Evolutionary conservation across 805 yeast species (phyloP).

Genomic region (Candida nitratophila): DNA sequence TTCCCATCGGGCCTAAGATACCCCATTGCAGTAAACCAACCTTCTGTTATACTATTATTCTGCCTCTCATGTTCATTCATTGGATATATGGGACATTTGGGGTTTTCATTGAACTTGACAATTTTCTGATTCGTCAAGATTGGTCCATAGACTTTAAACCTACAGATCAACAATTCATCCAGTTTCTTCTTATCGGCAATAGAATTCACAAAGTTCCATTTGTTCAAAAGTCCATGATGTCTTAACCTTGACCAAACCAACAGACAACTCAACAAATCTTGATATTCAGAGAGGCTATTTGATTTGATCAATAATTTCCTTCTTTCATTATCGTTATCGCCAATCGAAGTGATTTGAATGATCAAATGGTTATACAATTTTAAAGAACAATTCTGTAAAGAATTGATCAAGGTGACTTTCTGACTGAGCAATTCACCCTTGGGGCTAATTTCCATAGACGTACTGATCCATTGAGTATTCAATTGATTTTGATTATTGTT

Average conservation of each 20-base stretch:
- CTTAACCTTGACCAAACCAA: constrained; percentile 44
- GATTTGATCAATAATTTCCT: constrained; percentile 16
- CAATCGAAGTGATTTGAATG: constrained; percentile 34
- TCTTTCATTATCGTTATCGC: constrained; percentile 10
- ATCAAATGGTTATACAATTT: constrained; percentile 23
- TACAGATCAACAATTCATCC: constrained; percentile 47
- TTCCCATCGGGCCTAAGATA: constrained; percentile 58
- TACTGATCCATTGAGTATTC: constrained; percentile 13
- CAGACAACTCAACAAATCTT: constrained; percentile 32
- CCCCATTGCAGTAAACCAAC: constrained; percentile 72
- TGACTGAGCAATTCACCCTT: constrained; percentile 19
- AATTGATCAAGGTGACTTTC: constrained; percentile 13
- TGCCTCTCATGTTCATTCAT: background rate
- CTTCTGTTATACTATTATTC: constrained; percentile 29
- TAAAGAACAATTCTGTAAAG: constrained; percentile 23
- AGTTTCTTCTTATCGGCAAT: constrained; percentile 17
- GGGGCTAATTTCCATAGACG: constrained; percentile 17
- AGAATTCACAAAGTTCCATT: constrained; percentile 36
- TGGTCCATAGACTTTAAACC: constrained; percentile 63
- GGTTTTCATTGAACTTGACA: background rate
- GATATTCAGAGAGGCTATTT: constrained; percentile 30
- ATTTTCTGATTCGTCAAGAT: constrained; percentile 28
- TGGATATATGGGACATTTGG: constrained; percentile 4
- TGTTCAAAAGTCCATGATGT: constrained; percentile 38
- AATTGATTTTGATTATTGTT: constrained; percentile 1